phyloP scores from a whole-genome alignment of 768 basidiomycete genomes.

The Hygrocybe punicea region DNA sequence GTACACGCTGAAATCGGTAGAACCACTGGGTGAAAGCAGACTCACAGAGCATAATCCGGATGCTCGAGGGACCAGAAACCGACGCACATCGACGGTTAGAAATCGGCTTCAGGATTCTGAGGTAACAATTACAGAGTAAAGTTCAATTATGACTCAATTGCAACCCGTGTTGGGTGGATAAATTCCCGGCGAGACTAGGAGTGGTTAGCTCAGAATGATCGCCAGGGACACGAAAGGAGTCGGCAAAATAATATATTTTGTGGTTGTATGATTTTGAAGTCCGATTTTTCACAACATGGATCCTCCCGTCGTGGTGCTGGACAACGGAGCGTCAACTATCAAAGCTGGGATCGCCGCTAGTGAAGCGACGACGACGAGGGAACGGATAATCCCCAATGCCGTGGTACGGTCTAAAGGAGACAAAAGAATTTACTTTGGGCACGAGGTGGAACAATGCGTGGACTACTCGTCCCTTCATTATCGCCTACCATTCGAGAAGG shows the following conservation, averaged over 20 bases:
- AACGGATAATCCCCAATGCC: constrained; percentile 74
- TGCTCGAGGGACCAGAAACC: constrained; percentile 75
- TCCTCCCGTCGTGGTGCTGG: constrained; percentile 58
- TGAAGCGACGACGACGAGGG: constrained; percentile 33
- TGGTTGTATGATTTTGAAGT: not conserved
- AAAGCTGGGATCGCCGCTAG: constrained; percentile 61
- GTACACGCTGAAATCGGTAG: constrained; percentile 2
- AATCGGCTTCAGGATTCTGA: not conserved
- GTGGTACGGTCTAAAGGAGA: constrained; percentile 83
- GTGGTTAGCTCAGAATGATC: no score
- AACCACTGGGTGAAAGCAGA: constrained; percentile 19
- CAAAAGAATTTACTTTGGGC: constrained; percentile 77
- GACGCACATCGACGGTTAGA: constrained; percentile 68
- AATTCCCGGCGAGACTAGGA: no score
- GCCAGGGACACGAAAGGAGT: not conserved
- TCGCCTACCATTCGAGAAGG: constrained; percentile 86
- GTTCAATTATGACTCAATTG: not conserved
- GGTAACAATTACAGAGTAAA: constrained; percentile 7
- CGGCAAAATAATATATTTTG: not conserved
- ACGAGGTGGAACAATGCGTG: constrained; percentile 72
- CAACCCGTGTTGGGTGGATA: no score
- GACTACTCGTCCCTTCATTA: constrained; percentile 82
- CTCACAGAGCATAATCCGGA: constrained; percentile 76
- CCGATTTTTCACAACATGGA: constrained; percentile 7
- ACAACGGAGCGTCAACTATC: constrained; percentile 84